These are phyloP conservation scores for Capronia epimyces DNA, from an alignment of 2,329 filamentous ascomycete species.

Conservation along the genomic window DNA sequence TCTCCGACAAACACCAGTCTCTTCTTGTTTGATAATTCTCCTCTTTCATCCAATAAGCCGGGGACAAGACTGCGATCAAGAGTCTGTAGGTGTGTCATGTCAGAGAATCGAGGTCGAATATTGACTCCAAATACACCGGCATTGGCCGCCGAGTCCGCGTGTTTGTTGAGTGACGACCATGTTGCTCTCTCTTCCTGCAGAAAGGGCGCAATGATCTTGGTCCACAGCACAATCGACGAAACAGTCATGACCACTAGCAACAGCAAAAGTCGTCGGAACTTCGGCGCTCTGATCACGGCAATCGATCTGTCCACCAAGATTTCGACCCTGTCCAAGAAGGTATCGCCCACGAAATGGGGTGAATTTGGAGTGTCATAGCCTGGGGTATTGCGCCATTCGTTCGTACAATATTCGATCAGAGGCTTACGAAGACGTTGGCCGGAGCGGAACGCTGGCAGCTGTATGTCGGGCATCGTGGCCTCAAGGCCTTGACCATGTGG, in stretches of 20 bases:
- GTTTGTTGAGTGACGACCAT: constrained; percentile 32
- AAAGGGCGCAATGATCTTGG: constrained; percentile 17
- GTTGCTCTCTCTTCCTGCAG: constrained; percentile 17
- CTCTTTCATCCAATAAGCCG: constrained; percentile 23
- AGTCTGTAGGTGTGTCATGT: constrained; percentile 47
- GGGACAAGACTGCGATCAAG: constrained; percentile 47
- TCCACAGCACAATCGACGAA: constrained; percentile 15
- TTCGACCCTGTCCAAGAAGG: constrained; percentile 23
- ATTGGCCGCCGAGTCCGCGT: constrained; percentile 28
- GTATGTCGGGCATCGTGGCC: background rate
- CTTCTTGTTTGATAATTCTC: constrained; percentile 37
- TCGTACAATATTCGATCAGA: constrained; percentile 37
- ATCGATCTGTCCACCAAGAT: constrained; percentile 22
- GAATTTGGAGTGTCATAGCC: constrained; percentile 28
- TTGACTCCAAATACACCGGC: constrained; percentile 47
- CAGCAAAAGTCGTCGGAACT: constrained; percentile 34
- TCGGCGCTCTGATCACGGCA: constrained; percentile 37
- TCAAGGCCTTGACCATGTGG: background rate
- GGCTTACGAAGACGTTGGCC: constrained; percentile 27
- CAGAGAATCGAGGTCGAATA: constrained; percentile 44
- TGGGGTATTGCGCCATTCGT: constrained; percentile 35
- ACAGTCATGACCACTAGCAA: constrained; percentile 5
- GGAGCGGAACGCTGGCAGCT: background rate
- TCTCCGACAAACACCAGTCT: constrained; percentile 81
- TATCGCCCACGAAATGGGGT: constrained; percentile 30